Evolutionary conservation across 345 rosid species (phyloP), one percentile per base, ranked within the genome.

Genomic region (Crucihimalaya himalaica): DNA sequence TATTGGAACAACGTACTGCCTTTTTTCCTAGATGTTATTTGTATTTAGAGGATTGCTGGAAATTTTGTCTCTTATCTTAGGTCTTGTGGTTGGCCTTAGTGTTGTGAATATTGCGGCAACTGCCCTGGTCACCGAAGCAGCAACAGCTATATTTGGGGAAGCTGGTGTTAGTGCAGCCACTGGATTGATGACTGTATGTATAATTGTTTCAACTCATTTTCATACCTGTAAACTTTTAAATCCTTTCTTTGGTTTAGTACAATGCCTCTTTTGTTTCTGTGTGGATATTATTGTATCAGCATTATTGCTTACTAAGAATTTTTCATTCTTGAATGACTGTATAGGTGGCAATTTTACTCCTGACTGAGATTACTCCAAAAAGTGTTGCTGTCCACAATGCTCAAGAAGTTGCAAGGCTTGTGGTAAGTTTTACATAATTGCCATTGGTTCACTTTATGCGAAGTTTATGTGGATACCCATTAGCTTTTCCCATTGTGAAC

Each of bases 161-260:
- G 99, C 99, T 76, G 99, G 99, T 81, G 93, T 95, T 81, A 92
- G 85, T 83, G 99, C 98, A 18, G 99, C 99, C 75, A 95, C 99
- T 72, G 98, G 98, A 81, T 83, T 95, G 69, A 95, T 95, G 99
- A 95, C 96, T 37, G 99, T 95, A 85, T 16, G 97, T 83, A 68
- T 77, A 47, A 9, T 47, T 54, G 2, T 43, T 77, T 53, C 39
- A 48, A 32, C 27, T 28, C 52, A 29, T 19, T 27, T 27, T n/a
- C 32, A 12, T 52, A 25, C 20, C 5, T 29, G 39, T 35, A 14
- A 37, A 51, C 19, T 64, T 53, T 34, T 11, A 21, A 53, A 50
- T 58, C 28, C 23, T 63, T 63, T 64, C 31, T 37, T 52, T 40
- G 34, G 16, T 42, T 63, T 43, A 7, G 37, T 23, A 27, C 19